Conservation (phyloP, 1,139 yeast genomes). For the Meyerozyma athensensis region DNA sequence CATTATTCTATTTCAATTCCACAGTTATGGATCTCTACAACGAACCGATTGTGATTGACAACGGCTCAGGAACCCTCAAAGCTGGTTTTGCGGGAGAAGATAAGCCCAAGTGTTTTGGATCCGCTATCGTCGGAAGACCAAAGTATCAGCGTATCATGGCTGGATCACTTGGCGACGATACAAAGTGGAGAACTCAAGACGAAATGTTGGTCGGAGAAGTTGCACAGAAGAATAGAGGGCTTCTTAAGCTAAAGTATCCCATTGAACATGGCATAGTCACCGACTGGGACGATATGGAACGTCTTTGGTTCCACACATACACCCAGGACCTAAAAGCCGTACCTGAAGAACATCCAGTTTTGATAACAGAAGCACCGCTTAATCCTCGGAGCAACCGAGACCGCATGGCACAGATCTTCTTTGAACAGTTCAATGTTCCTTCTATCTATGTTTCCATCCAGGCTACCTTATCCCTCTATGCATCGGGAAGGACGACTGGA, state of each 20-base stretch:
- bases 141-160: slow-evolving; percentile 86
- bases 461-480: slow-evolving; percentile 80
- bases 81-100: slow-evolving; percentile 96
- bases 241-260: slow-evolving; percentile 67
- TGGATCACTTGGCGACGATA: slow-evolving; percentile 45
- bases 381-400: slow-evolving; percentile 73
- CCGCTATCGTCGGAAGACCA: slow-evolving; percentile 68
- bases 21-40: slow-evolving; percentile 36
- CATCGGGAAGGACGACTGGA: slow-evolving; percentile 89
- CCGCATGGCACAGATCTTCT: slow-evolving; percentile 68
- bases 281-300: slow-evolving; percentile 86
- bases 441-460: slow-evolving; percentile 81
- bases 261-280: slow-evolving; percentile 76
- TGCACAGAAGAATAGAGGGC: slow-evolving; percentile 75
- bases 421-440: slow-evolving; percentile 83
- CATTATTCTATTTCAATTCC: background rate
- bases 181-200: slow-evolving; percentile 14
- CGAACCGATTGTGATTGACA: slow-evolving; percentile 89
- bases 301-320: slow-evolving; percentile 64
- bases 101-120: slow-evolving; percentile 55
- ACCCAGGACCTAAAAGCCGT: slow-evolving; percentile 50
- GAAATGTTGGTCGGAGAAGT: slow-evolving; percentile 63
- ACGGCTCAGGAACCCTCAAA: slow-evolving; percentile 85
- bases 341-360: slow-evolving; percentile 53
- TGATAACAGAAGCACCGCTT: slow-evolving; percentile 86